Percentiles rank a stretch among this genome's conserved stretches.
These are phyloP conservation scores for Spathaspora sp. DNA, from an alignment of 805 yeast species.

Conservation along the genomic window DNA sequence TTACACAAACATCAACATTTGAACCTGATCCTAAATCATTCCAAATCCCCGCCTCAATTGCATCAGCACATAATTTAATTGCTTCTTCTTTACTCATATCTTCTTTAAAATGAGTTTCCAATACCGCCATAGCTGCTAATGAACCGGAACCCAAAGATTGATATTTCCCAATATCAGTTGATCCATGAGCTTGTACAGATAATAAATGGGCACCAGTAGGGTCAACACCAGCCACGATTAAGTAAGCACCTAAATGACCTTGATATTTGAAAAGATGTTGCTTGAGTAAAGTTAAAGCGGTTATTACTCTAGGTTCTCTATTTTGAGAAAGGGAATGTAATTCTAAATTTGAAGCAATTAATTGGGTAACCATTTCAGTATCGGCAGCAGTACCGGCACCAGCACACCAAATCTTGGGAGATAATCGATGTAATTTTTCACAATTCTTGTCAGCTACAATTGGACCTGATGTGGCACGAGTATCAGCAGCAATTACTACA, in stretches of 20 bases:
- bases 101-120: conserved; percentile 83
- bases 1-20: conserved; percentile 94
- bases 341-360: conserved; percentile 87
- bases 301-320: conserved; percentile 88
- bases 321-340: conserved; percentile 80
- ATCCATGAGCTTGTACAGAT: conserved; percentile 96
- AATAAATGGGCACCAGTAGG: conserved; percentile 93
- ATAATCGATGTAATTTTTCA: conserved; percentile 85
- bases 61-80: conserved; percentile 83
- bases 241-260: conserved; percentile 95
- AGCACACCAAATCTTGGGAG: conserved; percentile 97
- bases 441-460: conserved; percentile 98
- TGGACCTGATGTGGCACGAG: conserved; percentile 95
- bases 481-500: conserved; percentile 97
- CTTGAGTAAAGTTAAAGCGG: conserved; percentile 88
- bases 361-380: conserved; percentile 95
- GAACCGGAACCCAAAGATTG: conserved; percentile 95
- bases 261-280: conserved; percentile 96
- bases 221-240: conserved; percentile 97
- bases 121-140: conserved; percentile 96
- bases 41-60: conserved; percentile 98
- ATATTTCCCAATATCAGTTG: conserved; percentile 93
- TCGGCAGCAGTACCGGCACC: conserved; percentile 99
- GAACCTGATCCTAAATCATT: conserved; percentile 99
- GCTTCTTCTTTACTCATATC: conserved; percentile 85